These are phyloP conservation scores for Mortierella alpina DNA, from an alignment of 192 early-diverging fungal genomes.

Conservation along the genomic window DNA sequence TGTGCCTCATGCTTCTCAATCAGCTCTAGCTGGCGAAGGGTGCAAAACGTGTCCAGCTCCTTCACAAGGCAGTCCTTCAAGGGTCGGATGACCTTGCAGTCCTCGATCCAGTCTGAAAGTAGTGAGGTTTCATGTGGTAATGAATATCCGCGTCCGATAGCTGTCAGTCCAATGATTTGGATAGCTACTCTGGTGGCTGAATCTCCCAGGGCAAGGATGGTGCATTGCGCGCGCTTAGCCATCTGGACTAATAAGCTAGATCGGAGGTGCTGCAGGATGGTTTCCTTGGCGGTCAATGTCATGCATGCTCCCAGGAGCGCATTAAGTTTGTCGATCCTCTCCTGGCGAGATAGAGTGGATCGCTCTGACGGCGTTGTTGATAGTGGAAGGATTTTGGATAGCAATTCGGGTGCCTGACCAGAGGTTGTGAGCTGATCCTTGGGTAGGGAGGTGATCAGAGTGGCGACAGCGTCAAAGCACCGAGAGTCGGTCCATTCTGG, in stretches of 20 bases:
- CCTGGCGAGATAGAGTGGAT: constrained; percentile 15
- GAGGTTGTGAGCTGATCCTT: constrained; percentile 36
- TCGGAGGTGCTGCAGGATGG: constrained; percentile 74
- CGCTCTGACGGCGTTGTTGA: neutral
- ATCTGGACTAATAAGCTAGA: constrained; percentile 63
- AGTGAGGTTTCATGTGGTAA: constrained; percentile 80
- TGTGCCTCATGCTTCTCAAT: constrained; percentile 35
- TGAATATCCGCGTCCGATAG: constrained; percentile 88
- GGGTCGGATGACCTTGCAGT: constrained; percentile 73
- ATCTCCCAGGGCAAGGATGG: constrained; percentile 78
- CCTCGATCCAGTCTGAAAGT: constrained; percentile 66
- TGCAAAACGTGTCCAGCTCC: constrained; percentile 80
- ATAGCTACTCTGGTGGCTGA: constrained; percentile 84
- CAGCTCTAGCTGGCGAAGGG: constrained; percentile 34
- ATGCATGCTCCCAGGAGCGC: constrained; percentile 64
- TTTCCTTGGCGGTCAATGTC: constrained; percentile 76
- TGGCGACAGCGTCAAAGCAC: constrained; percentile 46
- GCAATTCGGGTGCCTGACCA: constrained; percentile 40
- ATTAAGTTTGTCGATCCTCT: constrained; percentile 58
- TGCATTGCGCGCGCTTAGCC: constrained; percentile 66
- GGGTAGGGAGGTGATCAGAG: constrained; percentile 32
- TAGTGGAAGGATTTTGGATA: constrained; percentile 23
- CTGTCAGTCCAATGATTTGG: constrained; percentile 78
- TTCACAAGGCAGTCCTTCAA: constrained; percentile 85
- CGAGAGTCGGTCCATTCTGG: constrained; percentile 52